phyloP scores from a whole-genome alignment of 495 filamentous ascomycete species.

The Thozetella sp. region DNA sequence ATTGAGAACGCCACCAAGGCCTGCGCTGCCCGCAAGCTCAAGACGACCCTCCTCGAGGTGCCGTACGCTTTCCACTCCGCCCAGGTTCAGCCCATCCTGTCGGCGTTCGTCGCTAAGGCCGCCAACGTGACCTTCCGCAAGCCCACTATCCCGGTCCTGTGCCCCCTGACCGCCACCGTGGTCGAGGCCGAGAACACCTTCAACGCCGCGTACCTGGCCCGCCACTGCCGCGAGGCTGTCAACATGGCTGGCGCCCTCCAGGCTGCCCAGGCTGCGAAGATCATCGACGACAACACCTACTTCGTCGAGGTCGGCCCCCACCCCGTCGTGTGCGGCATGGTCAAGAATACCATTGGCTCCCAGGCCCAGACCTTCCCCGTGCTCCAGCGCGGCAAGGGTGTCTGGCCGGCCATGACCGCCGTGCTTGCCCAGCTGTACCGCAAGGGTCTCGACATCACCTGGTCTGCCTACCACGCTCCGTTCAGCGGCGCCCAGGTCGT shows the following conservation, averaged over 20 bases:
- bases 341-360: conserved; percentile 52
- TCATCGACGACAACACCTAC: conserved; percentile 22
- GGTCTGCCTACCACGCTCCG: conserved; percentile 73
- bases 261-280: conserved; percentile 24
- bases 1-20: conserved; percentile 52
- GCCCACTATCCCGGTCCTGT: conserved; percentile 59
- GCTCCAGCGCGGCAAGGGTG: conserved; percentile 40
- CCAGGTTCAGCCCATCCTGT: conserved; percentile 66
- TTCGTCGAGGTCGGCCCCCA: conserved; percentile 62
- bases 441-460: conserved; percentile 64
- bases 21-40: conserved; percentile 49
- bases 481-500: conserved; percentile 58
- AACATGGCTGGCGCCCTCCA: conserved; percentile 58
- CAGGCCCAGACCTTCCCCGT: conserved; percentile 56
- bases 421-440: conserved; percentile 60
- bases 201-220: conserved; percentile 36
- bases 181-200: conserved; percentile 48
- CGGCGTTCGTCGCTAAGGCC: conserved; percentile 51
- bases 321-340: conserved; percentile 58
- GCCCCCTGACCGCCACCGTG: conserved; percentile 56
- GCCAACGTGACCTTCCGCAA: conserved; percentile 49
- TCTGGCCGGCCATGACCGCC: conserved; percentile 60
- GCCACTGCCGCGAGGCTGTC: conserved; percentile 63
- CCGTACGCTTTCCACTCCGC: conserved; percentile 72
- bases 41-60: conserved; percentile 58